Evolutionary conservation across 2,329 filamentous ascomycete species (phyloP).

Genomic region (Colletotrichum scovillei): DNA sequence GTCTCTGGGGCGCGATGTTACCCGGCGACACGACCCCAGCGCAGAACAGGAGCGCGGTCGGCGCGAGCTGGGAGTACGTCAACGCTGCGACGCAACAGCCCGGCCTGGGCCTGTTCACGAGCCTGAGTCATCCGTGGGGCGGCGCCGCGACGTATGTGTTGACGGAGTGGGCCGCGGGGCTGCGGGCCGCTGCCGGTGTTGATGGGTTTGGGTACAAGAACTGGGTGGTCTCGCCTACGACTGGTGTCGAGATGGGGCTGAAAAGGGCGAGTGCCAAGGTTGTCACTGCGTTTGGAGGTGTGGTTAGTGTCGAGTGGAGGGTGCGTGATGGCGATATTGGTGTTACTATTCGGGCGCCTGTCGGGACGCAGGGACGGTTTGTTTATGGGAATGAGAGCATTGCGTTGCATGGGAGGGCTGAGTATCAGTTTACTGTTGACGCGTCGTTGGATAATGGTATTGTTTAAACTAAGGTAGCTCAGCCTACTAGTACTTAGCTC

Average conservation of each 20-base stretch:
- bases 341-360: conserved; percentile 34
- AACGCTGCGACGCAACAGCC: conserved; percentile 48
- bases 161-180: conserved; percentile 47
- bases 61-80: conserved; percentile 58
- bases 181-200: conserved; percentile 35
- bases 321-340: neutral
- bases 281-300: conserved; percentile 40
- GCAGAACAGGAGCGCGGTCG: conserved; percentile 44
- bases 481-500: too few species aligned
- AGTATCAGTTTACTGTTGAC: conserved; percentile 31
- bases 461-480: neutral
- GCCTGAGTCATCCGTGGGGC: conserved; percentile 56
- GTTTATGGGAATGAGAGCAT: conserved; percentile 18
- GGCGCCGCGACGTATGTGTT: conserved; percentile 57
- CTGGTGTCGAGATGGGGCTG: conserved; percentile 42
- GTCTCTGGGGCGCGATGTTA: conserved; percentile 56
- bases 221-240: conserved; percentile 43
- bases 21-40: conserved; percentile 39
- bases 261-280: conserved; percentile 40
- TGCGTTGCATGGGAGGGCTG: conserved; percentile 9
- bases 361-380: conserved; percentile 28
- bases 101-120: conserved; percentile 54
- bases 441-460: conserved; percentile 10
- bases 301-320: conserved; percentile 39
- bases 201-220: conserved; percentile 40